Percentiles rank a stretch among this genome's conserved stretches.
Conservation (phyloP, 2,329 filamentous ascomycete species). For the Fusarium chaquense region DNA sequence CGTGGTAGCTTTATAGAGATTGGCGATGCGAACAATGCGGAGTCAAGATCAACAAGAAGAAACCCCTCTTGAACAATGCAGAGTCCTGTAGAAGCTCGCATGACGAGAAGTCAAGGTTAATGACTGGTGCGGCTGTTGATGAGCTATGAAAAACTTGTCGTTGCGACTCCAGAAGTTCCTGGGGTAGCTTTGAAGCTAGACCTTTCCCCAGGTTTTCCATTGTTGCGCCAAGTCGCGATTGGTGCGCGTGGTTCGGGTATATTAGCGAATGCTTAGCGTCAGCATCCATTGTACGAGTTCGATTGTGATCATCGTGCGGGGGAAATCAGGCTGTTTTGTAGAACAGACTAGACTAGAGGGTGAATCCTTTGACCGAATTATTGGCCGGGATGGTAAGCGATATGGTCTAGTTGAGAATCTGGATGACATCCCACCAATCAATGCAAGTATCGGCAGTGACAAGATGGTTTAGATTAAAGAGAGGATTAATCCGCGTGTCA, state of each 20-base stretch:
- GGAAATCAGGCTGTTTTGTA: constrained; percentile 27
- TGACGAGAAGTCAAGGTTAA: constrained; percentile 19
- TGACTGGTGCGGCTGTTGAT: constrained; percentile 38
- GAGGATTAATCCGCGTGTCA: background rate
- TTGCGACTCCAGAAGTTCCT: constrained; percentile 19
- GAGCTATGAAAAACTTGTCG: constrained; percentile 13
- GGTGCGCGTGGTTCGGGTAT: constrained; percentile 36
- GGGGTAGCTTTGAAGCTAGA: constrained; percentile 25
- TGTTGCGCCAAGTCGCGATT: constrained; percentile 15
- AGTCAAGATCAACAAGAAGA: constrained; percentile 6
- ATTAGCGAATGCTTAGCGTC: constrained; percentile 18
- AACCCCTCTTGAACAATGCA: constrained; percentile 6
- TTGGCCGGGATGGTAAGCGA: constrained; percentile 18
- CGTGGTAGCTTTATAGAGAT: constrained; percentile 31
- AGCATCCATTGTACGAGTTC: constrained; percentile 19
- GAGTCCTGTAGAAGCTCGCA: constrained; percentile 13
- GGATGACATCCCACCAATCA: constrained; percentile 13
- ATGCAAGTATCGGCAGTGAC: background rate
- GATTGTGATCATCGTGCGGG: constrained; percentile 41
- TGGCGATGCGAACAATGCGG: constrained; percentile 1
- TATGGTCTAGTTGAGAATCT: background rate
- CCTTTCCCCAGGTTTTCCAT: constrained; percentile 39
- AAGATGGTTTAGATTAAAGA: background rate
- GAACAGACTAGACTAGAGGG: constrained; percentile 1
- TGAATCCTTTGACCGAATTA: constrained; percentile 24